A percentile compares a stretch with the other conserved stretches of the same genome.
phyloP scores from a whole-genome alignment of 441 rosid genomes.

The Breynia disticha region DNA sequence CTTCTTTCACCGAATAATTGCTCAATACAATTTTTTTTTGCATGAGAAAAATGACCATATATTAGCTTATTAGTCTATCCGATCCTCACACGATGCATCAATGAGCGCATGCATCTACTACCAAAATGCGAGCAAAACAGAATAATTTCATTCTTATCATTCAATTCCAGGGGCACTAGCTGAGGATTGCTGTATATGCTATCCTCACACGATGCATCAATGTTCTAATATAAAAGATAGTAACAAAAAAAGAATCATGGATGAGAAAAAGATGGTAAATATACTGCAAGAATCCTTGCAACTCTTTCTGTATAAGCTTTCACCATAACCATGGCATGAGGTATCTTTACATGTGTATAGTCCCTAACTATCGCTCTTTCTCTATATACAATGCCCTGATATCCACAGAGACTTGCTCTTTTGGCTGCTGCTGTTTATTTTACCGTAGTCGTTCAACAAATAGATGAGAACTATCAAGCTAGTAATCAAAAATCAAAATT shows the following conservation, averaged over 20 bases:
- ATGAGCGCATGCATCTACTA: no score
- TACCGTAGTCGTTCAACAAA: slow-evolving; percentile 25
- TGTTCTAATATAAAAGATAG: no score
- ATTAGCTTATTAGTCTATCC: no score
- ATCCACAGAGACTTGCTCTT: slow-evolving; percentile 24
- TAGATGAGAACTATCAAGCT: slow-evolving; percentile 16
- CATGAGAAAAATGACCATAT: not conserved
- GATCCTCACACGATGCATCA: no score
- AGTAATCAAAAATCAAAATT: slow-evolving; percentile 28
- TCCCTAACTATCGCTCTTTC: slow-evolving; percentile 33
- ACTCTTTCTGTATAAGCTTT: slow-evolving; percentile 22
- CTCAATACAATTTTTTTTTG: not conserved
- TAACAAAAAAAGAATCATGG: no score
- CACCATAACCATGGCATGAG: slow-evolving; percentile 12
- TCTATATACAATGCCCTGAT: slow-evolving; percentile 51
- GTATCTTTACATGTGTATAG: slow-evolving; percentile 32
- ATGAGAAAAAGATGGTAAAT: not conserved
- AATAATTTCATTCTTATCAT: no score
- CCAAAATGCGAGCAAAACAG: no score
- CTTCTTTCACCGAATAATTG: not conserved
- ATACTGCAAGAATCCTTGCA: slow-evolving; percentile 15
- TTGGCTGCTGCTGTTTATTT: slow-evolving; percentile 31
- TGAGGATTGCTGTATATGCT: no score
- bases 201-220: no score
- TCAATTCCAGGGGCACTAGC: no score